Conservation (phyloP, 2,329 filamentous ascomycete genomes). For the Ambrosiella xylebori region DNA sequence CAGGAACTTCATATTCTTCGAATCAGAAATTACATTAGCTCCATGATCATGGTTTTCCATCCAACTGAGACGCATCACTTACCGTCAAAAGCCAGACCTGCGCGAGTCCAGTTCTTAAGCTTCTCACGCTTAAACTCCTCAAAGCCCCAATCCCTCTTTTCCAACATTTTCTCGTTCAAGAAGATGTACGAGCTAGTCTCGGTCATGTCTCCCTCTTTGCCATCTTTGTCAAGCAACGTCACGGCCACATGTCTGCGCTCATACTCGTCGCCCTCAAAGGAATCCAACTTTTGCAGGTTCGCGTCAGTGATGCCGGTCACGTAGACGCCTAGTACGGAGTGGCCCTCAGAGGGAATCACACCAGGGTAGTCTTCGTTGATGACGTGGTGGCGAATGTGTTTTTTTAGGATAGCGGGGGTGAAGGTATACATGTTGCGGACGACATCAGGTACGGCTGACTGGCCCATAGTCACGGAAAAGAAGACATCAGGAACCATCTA, state of each 20-base stretch:
- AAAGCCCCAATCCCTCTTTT: slow-evolving; percentile 74
- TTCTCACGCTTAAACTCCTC: slow-evolving; percentile 66
- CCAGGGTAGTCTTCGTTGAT: slow-evolving; percentile 61
- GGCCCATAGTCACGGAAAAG: slow-evolving; percentile 63
- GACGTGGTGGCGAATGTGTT: slow-evolving; percentile 56
- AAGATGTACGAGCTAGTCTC: slow-evolving; percentile 51
- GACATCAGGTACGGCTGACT: slow-evolving; percentile 29
- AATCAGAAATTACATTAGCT: neutral
- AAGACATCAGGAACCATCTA: slow-evolving; percentile 77
- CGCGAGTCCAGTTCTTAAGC: slow-evolving; percentile 35
- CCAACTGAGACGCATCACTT: neutral
- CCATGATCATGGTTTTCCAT: neutral
- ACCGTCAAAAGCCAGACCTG: slow-evolving; percentile 16
- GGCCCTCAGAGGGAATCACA: slow-evolving; percentile 40
- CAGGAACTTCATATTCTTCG: slow-evolving; percentile 3
- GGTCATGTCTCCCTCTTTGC: slow-evolving; percentile 27
- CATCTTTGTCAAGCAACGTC: slow-evolving; percentile 29
- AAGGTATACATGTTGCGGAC: slow-evolving; percentile 41
- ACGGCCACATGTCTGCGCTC: slow-evolving; percentile 36
- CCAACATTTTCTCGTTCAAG: slow-evolving; percentile 33
- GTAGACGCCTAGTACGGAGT: slow-evolving; percentile 55
- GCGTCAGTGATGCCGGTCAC: slow-evolving; percentile 62
- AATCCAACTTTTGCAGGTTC: slow-evolving; percentile 59
- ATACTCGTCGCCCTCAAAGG: slow-evolving; percentile 70
- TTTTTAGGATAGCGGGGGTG: slow-evolving; percentile 57